Conservation (phyloP, 768 basidiomycete species). For the Termitomyces sp. region DNA sequence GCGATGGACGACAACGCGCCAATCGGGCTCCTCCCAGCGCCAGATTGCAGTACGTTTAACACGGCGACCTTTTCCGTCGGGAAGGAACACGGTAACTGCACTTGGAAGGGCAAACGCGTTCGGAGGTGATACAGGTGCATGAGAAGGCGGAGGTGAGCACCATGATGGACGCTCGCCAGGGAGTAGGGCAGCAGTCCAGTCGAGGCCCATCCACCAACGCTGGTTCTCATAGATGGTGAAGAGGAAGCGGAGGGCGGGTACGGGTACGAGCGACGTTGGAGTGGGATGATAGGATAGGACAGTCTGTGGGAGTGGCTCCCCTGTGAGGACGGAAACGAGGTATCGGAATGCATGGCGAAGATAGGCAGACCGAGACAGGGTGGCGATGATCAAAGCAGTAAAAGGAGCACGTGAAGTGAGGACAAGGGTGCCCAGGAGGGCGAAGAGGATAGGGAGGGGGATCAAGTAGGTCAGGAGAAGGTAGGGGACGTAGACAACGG, state of each 20-base stretch:
- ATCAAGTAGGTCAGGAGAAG: constrained; percentile 61
- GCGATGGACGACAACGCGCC: constrained; percentile 71
- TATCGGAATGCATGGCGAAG: constrained; percentile 61
- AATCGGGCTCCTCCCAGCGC: constrained; percentile 91
- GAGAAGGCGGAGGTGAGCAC: constrained; percentile 49
- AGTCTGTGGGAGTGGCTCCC: constrained; percentile 46
- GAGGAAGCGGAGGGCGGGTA: constrained; percentile 63
- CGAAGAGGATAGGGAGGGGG: constrained; percentile 59
- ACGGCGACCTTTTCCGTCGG: constrained; percentile 42
- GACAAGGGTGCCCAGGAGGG: constrained; percentile 38
- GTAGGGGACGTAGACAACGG: constrained; percentile 61
- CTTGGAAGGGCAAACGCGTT: constrained; percentile 66
- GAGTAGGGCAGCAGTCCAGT: constrained; percentile 92
- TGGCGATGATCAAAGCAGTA: constrained; percentile 49
- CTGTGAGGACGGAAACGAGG: constrained; percentile 49
- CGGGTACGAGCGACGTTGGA: constrained; percentile 28
- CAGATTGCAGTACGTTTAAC: constrained; percentile 77
- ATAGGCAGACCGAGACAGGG: constrained; percentile 64
- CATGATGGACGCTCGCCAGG: constrained; percentile 90
- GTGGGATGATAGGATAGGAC: constrained; percentile 32
- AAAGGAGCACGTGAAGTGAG: constrained; percentile 70
- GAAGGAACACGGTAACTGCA: constrained; percentile 54
- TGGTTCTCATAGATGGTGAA: constrained; percentile 95
- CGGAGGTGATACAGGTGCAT: constrained; percentile 66
- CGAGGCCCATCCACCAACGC: constrained; percentile 96